These are phyloP conservation scores for Ceriops tagal DNA, from an alignment of 345 rosid genomes.

Conservation along the genomic window DNA sequence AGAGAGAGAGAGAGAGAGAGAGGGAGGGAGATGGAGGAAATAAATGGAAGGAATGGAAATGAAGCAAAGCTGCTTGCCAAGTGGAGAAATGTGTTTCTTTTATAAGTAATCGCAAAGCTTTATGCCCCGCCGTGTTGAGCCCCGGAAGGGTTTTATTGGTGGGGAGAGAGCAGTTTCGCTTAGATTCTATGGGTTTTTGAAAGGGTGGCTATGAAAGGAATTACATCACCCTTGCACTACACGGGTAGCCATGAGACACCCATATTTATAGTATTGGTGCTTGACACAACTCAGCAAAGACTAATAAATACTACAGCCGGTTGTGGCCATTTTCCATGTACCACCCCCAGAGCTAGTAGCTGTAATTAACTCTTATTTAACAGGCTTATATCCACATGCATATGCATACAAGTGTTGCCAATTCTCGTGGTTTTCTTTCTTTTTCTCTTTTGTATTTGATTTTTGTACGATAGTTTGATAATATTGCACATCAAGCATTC, in stretches of 20 bases:
- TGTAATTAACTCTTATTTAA: too few relatives aligned
- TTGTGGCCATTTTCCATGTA: not conserved
- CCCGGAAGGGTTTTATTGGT: not conserved
- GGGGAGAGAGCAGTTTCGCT: too few relatives aligned
- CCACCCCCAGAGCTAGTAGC: too few relatives aligned
- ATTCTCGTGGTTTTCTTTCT: too few relatives aligned
- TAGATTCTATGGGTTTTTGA: not conserved
- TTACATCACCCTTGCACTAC: not conserved
- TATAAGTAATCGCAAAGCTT: not conserved
- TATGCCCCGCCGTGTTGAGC: not conserved
- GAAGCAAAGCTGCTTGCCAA: not conserved
- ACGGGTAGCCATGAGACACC: not conserved
- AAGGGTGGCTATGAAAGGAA: not conserved
- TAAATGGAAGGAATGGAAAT: not conserved
- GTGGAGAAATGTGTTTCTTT: not conserved
- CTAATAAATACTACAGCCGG: not conserved
- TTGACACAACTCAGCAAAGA: not conserved
- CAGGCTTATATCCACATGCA: too few relatives aligned
- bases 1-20: not conserved
- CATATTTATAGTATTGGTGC: slow-evolving; percentile 11
- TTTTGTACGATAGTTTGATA: too few relatives aligned
- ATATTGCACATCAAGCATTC: too few relatives aligned
- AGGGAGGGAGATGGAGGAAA: not conserved
- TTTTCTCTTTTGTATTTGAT: too few relatives aligned
- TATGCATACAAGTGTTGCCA: too few relatives aligned